phyloP scores from a whole-genome alignment of 148 eudicot genomes.

The Amaranthus palmeri region DNA sequence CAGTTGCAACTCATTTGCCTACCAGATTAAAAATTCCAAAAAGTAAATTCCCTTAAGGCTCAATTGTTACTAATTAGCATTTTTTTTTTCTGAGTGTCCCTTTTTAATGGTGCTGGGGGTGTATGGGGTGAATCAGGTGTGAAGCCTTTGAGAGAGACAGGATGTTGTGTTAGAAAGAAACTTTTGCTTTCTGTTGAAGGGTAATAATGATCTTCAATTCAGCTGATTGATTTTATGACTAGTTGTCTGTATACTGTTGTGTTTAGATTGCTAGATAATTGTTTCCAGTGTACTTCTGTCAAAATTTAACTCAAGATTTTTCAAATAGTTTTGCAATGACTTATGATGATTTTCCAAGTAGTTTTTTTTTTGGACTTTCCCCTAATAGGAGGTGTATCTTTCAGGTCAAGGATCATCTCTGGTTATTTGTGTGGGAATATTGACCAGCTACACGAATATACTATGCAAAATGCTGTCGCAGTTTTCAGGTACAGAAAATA shows the following conservation, averaged over 20 bases:
- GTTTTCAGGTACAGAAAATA: conserved; percentile 57
- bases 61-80: too few species aligned
- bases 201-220: background rate
- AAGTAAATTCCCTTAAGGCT: too few species aligned
- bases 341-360: background rate
- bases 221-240: background rate
- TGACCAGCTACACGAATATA: conserved; percentile 86
- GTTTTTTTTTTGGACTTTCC: background rate
- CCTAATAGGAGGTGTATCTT: conserved; percentile 23
- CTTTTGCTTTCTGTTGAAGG: background rate
- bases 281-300: background rate
- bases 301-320: background rate
- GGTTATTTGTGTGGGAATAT: conserved; percentile 86
- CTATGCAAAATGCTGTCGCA: conserved; percentile 80
- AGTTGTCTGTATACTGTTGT: background rate
- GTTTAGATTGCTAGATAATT: background rate
- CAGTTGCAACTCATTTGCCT: too few species aligned
- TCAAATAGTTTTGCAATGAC: background rate
- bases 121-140: background rate
- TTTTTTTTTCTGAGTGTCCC: background rate
- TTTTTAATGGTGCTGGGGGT: background rate
- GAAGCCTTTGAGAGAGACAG: background rate
- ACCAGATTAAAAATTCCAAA: too few species aligned
- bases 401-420: conserved; percentile 95
- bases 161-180: background rate